Conservation (phyloP, 2,329 filamentous ascomycete species). For the Thielaviopsis ethacetica region DNA sequence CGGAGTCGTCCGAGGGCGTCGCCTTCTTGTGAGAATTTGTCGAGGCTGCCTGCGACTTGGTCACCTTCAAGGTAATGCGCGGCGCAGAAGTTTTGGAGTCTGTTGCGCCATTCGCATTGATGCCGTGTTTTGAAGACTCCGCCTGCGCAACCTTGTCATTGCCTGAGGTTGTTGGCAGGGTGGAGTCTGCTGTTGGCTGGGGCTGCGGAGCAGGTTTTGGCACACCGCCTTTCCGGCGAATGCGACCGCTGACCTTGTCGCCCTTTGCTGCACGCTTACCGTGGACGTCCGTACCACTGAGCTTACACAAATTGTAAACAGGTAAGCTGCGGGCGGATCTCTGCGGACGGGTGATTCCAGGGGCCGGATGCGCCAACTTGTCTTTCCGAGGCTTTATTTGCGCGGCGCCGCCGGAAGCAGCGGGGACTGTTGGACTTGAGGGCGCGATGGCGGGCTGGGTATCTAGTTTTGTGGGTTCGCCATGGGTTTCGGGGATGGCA, state of each 20-base stretch:
- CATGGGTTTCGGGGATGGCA: constrained; percentile 15
- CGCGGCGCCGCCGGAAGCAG: no score
- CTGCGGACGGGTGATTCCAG: constrained; percentile 14
- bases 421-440: no score
- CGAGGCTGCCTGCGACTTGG: not conserved
- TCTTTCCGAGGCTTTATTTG: constrained; percentile 12
- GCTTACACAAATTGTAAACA: constrained; percentile 46
- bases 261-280: constrained; percentile 38
- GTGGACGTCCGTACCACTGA: constrained; percentile 45
- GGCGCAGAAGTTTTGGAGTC: constrained; percentile 17
- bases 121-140: constrained; percentile 11
- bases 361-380: not conserved
- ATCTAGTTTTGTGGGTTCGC: no score
- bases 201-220: not conserved
- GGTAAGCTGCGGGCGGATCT: constrained; percentile 9
- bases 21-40: not conserved
- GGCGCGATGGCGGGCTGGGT: no score
- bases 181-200: not conserved
- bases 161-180: not conserved
- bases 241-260: constrained; percentile 28
- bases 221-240: constrained; percentile 20
- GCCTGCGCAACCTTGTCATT: not conserved
- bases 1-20: not conserved
- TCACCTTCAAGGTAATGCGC: no score
- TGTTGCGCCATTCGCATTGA: constrained; percentile 25